Evolutionary conservation across 2,329 filamentous ascomycete genomes (phyloP).

Genomic region (Westerdykella sp.): DNA sequence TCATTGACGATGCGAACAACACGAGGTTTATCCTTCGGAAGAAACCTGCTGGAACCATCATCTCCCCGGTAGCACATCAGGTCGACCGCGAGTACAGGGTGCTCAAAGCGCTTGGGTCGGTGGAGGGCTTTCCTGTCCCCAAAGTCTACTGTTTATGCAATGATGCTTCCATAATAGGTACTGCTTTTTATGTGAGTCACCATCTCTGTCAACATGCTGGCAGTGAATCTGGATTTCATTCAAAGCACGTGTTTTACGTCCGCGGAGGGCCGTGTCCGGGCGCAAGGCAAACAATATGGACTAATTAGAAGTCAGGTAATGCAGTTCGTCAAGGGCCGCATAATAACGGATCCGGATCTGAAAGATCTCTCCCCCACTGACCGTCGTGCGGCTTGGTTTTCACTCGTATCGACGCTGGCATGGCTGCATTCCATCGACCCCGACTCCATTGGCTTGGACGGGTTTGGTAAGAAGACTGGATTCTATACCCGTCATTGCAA

Average conservation of each 20-base stretch:
- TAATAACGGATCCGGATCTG: slow-evolving; percentile 80
- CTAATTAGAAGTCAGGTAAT: slow-evolving; percentile 53
- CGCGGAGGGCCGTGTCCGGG: too few relatives aligned
- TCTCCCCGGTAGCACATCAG: slow-evolving; percentile 89
- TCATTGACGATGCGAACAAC: slow-evolving; percentile 62
- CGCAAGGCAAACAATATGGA: not conserved
- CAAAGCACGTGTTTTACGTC: too few relatives aligned
- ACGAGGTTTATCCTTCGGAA: slow-evolving; percentile 81
- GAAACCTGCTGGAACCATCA: slow-evolving; percentile 84
- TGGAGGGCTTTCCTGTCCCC: slow-evolving; percentile 80
- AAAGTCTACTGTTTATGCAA: slow-evolving; percentile 78
- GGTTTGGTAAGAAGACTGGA: slow-evolving; percentile 64
- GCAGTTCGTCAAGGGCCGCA: slow-evolving; percentile 87
- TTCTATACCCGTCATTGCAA: slow-evolving; percentile 83
- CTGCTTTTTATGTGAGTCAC: slow-evolving; percentile 64
- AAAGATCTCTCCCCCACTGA: slow-evolving; percentile 62
- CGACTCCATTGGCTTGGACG: slow-evolving; percentile 58
- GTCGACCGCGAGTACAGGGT: slow-evolving; percentile 92
- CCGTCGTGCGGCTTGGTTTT: slow-evolving; percentile 42
- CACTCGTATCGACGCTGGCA: slow-evolving; percentile 70
- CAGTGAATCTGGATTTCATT: too few relatives aligned
- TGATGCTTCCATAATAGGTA: slow-evolving; percentile 71
- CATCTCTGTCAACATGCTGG: not conserved
- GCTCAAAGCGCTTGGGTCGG: slow-evolving; percentile 65
- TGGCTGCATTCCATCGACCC: slow-evolving; percentile 73